phyloP scores from a whole-genome alignment of 345 rosid species.

The Eucalyptus guilfoylei region DNA sequence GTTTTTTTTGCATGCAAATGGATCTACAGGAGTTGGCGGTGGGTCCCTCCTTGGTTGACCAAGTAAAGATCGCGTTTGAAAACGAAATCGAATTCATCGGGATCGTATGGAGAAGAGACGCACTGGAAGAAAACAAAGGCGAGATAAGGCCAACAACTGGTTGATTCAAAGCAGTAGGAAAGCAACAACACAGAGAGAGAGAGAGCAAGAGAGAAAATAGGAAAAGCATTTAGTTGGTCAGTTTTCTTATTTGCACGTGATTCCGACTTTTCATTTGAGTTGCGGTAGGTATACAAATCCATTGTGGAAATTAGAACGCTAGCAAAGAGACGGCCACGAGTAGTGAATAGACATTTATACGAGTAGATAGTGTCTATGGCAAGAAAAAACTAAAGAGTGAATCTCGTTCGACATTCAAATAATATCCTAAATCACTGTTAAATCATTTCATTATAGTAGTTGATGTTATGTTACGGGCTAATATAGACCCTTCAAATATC shows the following conservation, averaged over 20 bases:
- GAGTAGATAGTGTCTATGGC: neutral
- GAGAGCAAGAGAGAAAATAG: neutral
- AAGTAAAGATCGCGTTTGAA: neutral
- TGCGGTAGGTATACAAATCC: neutral
- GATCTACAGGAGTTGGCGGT: neutral
- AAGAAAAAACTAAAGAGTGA: neutral
- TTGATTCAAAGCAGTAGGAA: neutral
- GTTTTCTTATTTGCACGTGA: neutral
- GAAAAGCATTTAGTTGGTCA: neutral
- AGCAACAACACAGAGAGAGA: neutral
- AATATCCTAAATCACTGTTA: neutral
- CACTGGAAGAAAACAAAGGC: neutral
- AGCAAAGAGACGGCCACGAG: neutral
- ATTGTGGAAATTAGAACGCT: neutral
- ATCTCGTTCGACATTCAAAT: neutral
- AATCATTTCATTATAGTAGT: neutral
- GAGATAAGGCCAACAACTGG: neutral
- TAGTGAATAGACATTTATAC: neutral
- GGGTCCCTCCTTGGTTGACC: neutral
- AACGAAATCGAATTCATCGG: neutral
- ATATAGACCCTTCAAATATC: neutral
- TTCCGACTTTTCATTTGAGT: neutral
- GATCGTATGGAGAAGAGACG: neutral
- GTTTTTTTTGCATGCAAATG: neutral
- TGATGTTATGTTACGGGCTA: neutral